These are phyloP conservation scores for Dicorynia guianensis DNA, from an alignment of 306 rosid genomes.

Conservation along the genomic window DNA sequence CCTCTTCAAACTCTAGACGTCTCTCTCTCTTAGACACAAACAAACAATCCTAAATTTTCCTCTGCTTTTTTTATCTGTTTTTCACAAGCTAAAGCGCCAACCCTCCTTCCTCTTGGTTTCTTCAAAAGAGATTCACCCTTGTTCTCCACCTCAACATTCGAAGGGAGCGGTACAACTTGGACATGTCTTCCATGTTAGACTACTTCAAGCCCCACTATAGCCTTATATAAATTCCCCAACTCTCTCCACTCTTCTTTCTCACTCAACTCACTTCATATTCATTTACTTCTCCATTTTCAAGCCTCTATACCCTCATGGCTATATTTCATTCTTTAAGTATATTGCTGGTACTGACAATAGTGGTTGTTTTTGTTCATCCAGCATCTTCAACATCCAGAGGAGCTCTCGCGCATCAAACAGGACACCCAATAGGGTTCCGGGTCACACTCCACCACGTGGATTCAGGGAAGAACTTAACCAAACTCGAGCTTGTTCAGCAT, in stretches of 20 bases:
- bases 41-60: not conserved
- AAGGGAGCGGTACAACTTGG: conserved; percentile 38
- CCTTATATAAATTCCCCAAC: conserved; percentile 7
- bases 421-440: conserved; percentile 45
- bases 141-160: conserved; percentile 43
- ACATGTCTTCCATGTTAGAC: conserved; percentile 10
- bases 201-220: not conserved
- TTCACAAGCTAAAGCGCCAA: not conserved
- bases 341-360: conserved; percentile 30
- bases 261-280: conserved; percentile 21
- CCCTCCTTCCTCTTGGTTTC: conserved; percentile 23
- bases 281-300: not conserved
- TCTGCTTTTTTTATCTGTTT: not conserved
- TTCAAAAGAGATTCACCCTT: conserved; percentile 25
- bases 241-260: conserved; percentile 34
- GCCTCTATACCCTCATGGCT: conserved; percentile 43
- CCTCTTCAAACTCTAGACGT: conserved; percentile 20
- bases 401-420: conserved; percentile 22
- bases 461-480: conserved; percentile 70
- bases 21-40: conserved; percentile 13
- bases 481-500: conserved; percentile 65
- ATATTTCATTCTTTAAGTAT: not conserved
- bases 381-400: conserved; percentile 57
- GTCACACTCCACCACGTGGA: conserved; percentile 72
- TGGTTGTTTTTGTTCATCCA: conserved; percentile 43